Conservation (phyloP, 768 basidiomycete species). For the Trametes cingulata region DNA sequence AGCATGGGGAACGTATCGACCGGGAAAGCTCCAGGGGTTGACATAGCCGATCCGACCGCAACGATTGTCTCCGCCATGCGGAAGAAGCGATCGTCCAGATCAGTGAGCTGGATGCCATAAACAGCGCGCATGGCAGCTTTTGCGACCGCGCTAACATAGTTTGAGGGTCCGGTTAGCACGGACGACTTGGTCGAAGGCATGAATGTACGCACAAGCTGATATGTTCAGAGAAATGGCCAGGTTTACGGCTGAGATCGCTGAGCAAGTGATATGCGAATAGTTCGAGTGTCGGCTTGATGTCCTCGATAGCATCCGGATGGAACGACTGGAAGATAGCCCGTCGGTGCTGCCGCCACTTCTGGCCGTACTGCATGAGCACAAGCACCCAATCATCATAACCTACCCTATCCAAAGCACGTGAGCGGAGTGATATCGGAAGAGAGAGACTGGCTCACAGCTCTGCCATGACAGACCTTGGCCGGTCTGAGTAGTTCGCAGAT, state of each 20-base stretch:
- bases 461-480: slow-evolving; percentile 66
- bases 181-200: neutral
- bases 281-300: neutral
- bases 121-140: slow-evolving; percentile 42
- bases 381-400: slow-evolving; percentile 8
- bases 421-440: slow-evolving; percentile 27
- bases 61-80: slow-evolving; percentile 7
- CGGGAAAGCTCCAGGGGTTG: slow-evolving; percentile 6
- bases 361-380: slow-evolving; percentile 9
- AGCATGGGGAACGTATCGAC: slow-evolving; percentile 37
- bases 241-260: neutral
- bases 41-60: slow-evolving; percentile 7
- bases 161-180: slow-evolving; percentile 22
- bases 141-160: slow-evolving; percentile 56
- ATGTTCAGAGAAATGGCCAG: slow-evolving; percentile 5
- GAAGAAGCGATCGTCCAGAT: slow-evolving; percentile 34
- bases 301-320: slow-evolving; percentile 22
- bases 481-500: slow-evolving; percentile 74
- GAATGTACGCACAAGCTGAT: slow-evolving; percentile 9
- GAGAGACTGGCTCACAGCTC: slow-evolving; percentile 51
- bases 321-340: slow-evolving; percentile 3
- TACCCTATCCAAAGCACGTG: slow-evolving; percentile 39
- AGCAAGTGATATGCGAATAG: neutral
- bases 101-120: slow-evolving; percentile 44
- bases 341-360: slow-evolving; percentile 15